A percentile compares a stretch with the other conserved stretches of the same genome.
Evolutionary conservation across 2,329 filamentous ascomycete species (phyloP).

Genomic region (Aspergillus sp.): DNA sequence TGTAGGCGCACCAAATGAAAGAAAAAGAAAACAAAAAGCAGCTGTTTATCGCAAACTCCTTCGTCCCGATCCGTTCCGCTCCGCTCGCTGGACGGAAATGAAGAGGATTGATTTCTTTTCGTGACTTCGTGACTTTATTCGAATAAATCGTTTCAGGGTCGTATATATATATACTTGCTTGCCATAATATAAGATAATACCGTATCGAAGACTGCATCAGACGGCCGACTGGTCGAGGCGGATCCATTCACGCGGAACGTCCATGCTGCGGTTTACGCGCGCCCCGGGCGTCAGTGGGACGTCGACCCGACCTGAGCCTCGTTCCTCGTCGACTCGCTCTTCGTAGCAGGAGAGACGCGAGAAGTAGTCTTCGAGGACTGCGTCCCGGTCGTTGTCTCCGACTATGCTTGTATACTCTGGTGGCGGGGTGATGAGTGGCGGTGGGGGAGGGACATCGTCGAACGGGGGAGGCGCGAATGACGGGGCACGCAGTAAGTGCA

Average conservation of each 20-base stretch:
- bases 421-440: slow-evolving; percentile 74
- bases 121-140: slow-evolving; percentile 7
- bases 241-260: slow-evolving; percentile 59
- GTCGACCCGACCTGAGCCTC: slow-evolving; percentile 48
- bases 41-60: slow-evolving; percentile 10
- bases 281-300: slow-evolving; percentile 64
- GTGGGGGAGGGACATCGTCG: slow-evolving; percentile 75
- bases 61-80: slow-evolving; percentile 2
- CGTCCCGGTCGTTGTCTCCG: slow-evolving; percentile 65
- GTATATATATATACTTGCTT: not conserved
- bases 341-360: slow-evolving; percentile 68
- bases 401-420: slow-evolving; percentile 81
- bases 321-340: slow-evolving; percentile 58
- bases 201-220: not conserved
- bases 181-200: too few species aligned
- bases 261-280: slow-evolving; percentile 64
- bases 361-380: slow-evolving; percentile 81
- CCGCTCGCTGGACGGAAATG: not conserved
- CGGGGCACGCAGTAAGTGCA: slow-evolving; percentile 78
- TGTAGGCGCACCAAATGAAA: too few species aligned
- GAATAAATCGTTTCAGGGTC: not conserved
- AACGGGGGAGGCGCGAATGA: slow-evolving; percentile 89
- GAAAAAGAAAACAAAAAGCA: not conserved
- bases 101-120: not conserved
- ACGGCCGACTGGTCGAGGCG: slow-evolving; percentile 32